Conservation (phyloP, 2,329 filamentous ascomycete species). For the Phialophora expanda region DNA sequence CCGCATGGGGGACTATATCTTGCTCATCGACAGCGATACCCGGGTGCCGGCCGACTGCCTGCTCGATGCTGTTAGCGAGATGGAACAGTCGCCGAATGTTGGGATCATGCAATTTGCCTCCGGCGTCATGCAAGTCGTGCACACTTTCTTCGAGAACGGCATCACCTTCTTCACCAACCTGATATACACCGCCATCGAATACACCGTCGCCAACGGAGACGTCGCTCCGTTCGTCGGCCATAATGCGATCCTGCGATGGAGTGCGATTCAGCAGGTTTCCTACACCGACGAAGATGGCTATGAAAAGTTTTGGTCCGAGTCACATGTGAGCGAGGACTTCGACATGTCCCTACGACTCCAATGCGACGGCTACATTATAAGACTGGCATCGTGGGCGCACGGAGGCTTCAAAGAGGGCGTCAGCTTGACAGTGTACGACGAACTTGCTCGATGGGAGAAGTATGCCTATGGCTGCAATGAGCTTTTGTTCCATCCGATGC, state of each 20-base stretch:
- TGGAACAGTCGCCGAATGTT: constrained; percentile 72
- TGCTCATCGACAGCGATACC: constrained; percentile 74
- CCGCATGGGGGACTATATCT: constrained; percentile 78
- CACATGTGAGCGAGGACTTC: constrained; percentile 77
- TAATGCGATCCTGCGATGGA: constrained; percentile 76
- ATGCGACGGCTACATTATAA: constrained; percentile 69
- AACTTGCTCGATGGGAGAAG: constrained; percentile 84
- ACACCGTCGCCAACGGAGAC: constrained; percentile 72
- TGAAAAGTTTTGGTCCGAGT: constrained; percentile 75
- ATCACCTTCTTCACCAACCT: constrained; percentile 81
- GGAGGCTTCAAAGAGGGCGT: constrained; percentile 79
- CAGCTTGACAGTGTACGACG: constrained; percentile 82
- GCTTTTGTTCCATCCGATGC: constrained; percentile 77
- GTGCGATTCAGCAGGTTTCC: constrained; percentile 64
- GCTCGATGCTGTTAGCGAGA: constrained; percentile 74
- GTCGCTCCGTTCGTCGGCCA: constrained; percentile 78
- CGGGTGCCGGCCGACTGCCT: constrained; percentile 71
- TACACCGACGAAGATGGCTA: constrained; percentile 51
- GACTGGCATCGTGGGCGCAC: constrained; percentile 70
- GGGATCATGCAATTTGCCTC: constrained; percentile 75
- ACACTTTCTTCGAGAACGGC: constrained; percentile 75
- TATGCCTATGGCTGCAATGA: constrained; percentile 86
- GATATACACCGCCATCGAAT: constrained; percentile 75
- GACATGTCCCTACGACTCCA: constrained; percentile 76
- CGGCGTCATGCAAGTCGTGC: constrained; percentile 76